Base-by-base conservation (phyloP, 768 basidiomycete genomes). In the Kwoniella shandongensis region DNA sequence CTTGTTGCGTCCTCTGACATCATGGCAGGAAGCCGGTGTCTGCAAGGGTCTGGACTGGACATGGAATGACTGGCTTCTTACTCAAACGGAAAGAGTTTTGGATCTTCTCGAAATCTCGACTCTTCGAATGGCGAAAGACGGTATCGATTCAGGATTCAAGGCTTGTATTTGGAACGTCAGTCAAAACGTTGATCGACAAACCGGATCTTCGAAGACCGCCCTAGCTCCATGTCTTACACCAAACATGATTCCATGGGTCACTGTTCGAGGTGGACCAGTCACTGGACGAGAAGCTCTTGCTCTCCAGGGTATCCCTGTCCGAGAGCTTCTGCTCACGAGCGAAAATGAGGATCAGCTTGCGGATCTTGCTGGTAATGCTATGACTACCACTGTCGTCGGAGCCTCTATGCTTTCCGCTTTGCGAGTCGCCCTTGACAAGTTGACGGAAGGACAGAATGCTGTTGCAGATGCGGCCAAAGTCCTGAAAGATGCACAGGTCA, bases 111-210 rank as follows among this genome's bases (percentile, higher is more conserved):
- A 97, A 68, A 94, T 96, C 63, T 88, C 82, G 72, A 80, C 87
- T 26, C 81, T 97, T 45, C 87, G 91, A 29, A 85, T 88, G 36
- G 88, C 91, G 0, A 83, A 82, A 59, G 82, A 84, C 36, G 90
- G 88, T 2, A 81, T 90, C 20, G 93, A 96, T 70, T 86, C 91
- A 0, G 86, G 83, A 0, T 93, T 86, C 76, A 92, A 94, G 72
- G 91, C 90, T 86, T 93, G 73, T 76, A 88, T 97, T 1, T 96
- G 92, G 92, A 97, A 97, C 76, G 81, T 97, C 4, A 92, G 90
- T 2, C 93, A 97, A 77, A 97, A 97, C 66, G 93, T 96, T 22
- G 93, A 97, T 76, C 84, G 93, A 13, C 87, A 87, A 25, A 91
- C 87, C 42, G 88, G 88, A 6, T 86, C 88, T 0, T 83, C 81